Conservation (phyloP, 176 grass and related monocot species). For the Cymbopogon citratus region DNA sequence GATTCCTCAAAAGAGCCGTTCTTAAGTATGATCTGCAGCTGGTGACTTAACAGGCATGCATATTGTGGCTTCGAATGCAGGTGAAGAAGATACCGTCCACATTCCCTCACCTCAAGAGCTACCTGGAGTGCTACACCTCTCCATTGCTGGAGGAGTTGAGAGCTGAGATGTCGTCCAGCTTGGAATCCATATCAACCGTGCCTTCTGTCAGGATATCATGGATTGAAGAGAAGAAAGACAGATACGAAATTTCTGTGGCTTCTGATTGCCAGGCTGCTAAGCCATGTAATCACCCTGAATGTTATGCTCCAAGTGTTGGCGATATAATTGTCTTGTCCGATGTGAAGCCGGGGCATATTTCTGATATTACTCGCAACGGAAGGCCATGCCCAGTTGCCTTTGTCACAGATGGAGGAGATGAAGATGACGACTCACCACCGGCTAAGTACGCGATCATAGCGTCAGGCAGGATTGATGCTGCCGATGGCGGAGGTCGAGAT, state of each 20-base stretch:
- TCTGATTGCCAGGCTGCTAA: slow-evolving; percentile 2
- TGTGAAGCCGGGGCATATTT: slow-evolving; percentile 14
- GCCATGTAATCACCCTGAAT: slow-evolving; percentile 16
- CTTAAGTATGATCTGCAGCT: not conserved
- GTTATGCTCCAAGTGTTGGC: slow-evolving; percentile 39
- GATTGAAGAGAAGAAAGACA: slow-evolving; percentile 11
- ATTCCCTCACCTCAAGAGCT: slow-evolving; percentile 34
- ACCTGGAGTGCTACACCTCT: slow-evolving; percentile 37
- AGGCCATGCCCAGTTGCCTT: slow-evolving; percentile 31
- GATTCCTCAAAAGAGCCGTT: no score
- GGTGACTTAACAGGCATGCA: slow-evolving; percentile 2
- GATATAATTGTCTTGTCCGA: slow-evolving; percentile 57
- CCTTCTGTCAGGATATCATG: slow-evolving; percentile 36
- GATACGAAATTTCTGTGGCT: slow-evolving; percentile 7
- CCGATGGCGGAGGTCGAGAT: not conserved
- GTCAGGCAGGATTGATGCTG: slow-evolving; percentile 31
- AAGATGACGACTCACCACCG: slow-evolving; percentile 27
- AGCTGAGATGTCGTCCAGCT: slow-evolving; percentile 45
- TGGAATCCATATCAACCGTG: slow-evolving; percentile 42
- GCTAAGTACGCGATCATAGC: slow-evolving; percentile 27
- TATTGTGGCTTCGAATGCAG: slow-evolving; percentile 18
- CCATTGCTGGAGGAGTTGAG: slow-evolving; percentile 65
- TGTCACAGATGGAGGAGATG: slow-evolving; percentile 31
- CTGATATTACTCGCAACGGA: slow-evolving; percentile 31
- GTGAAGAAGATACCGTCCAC: slow-evolving; percentile 45